These are phyloP conservation scores for Pyricularia sp. DNA, from an alignment of 2,329 filamentous ascomycete genomes.

Conservation along the genomic window DNA sequence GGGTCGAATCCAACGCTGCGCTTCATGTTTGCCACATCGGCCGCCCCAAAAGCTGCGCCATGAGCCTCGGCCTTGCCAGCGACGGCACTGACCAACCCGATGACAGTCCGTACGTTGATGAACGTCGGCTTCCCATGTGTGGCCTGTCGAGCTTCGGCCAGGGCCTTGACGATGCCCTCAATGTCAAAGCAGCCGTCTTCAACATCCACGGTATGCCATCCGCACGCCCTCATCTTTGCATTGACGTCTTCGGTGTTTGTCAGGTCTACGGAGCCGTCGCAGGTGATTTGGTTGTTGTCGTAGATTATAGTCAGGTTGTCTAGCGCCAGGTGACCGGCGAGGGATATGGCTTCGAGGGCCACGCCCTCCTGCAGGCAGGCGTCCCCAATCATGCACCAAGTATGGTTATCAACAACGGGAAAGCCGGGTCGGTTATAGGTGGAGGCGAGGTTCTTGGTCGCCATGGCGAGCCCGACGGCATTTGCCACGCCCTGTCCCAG, in stretches of 20 bases:
- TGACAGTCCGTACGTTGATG: conserved; percentile 44
- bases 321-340: conserved; percentile 36
- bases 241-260: conserved; percentile 41
- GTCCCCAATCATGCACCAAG: conserved; percentile 42
- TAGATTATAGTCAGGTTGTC: conserved; percentile 42
- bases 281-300: conserved; percentile 45
- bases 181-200: conserved; percentile 35
- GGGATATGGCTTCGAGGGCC: conserved; percentile 37
- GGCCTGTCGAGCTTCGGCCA: conserved; percentile 25
- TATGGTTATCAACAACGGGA: conserved; percentile 33
- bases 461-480: conserved; percentile 41
- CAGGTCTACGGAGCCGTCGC: conserved; percentile 39
- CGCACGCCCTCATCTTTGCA: conserved; percentile 37
- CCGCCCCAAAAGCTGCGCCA: conserved; percentile 40
- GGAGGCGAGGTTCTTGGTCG: conserved; percentile 36
- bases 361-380: conserved; percentile 44
- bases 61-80: conserved; percentile 39
- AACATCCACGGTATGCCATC: conserved; percentile 39
- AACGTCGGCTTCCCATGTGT: conserved; percentile 21
- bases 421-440: conserved; percentile 35
- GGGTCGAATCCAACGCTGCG: conserved; percentile 33
- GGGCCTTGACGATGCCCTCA: conserved; percentile 27
- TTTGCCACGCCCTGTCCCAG: conserved; percentile 44
- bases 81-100: conserved; percentile 34
- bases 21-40: conserved; percentile 43